A percentile compares a stretch with the other conserved stretches of the same genome.
phyloP scores from a whole-genome alignment of 2,329 filamentous ascomycete genomes.

The Decorospora gaudefroyi region DNA sequence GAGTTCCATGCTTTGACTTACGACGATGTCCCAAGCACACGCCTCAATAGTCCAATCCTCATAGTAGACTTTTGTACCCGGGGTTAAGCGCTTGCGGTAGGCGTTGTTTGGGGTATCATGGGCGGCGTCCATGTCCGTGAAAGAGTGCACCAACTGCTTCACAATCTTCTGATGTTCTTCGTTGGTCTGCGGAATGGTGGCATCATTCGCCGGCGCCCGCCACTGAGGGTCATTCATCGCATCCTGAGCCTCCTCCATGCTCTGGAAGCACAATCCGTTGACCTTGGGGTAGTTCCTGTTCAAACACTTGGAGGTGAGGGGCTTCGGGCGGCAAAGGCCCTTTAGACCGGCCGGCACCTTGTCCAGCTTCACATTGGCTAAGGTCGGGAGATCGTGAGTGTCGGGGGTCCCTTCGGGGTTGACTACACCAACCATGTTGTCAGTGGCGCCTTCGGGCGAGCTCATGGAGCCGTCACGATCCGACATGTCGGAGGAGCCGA shows the following conservation, averaged over 20 bases:
- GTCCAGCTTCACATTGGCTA: not conserved
- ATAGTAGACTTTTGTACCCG: conserved; percentile 6
- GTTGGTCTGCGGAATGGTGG: conserved; percentile 11
- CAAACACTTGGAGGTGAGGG: conserved; percentile 4
- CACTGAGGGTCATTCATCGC: conserved; percentile 8
- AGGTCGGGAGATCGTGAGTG: not conserved
- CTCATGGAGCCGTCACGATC: not conserved
- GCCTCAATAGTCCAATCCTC: conserved; percentile 18
- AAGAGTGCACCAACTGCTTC: conserved; percentile 6
- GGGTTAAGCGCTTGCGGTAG: conserved; percentile 19
- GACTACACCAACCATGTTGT: not conserved
- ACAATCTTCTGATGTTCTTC: conserved; percentile 9
- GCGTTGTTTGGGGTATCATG: conserved; percentile 11
- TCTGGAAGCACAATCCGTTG: conserved; percentile 15
- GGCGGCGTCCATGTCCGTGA: conserved; percentile 10
- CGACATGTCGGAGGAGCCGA: conserved; percentile 3
- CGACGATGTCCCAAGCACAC: conserved; percentile 19
- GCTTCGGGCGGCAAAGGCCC: conserved; percentile 4
- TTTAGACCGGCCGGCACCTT: not conserved
- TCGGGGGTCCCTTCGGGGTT: not conserved
- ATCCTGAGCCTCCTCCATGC: conserved; percentile 4
- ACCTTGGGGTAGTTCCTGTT: not conserved
- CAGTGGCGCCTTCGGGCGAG: not conserved
- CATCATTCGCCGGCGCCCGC: conserved; percentile 8
- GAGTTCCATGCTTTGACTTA: not conserved